phyloP scores from a whole-genome alignment of 1,139 yeast species.

The Saccharomyces pastorianus region DNA sequence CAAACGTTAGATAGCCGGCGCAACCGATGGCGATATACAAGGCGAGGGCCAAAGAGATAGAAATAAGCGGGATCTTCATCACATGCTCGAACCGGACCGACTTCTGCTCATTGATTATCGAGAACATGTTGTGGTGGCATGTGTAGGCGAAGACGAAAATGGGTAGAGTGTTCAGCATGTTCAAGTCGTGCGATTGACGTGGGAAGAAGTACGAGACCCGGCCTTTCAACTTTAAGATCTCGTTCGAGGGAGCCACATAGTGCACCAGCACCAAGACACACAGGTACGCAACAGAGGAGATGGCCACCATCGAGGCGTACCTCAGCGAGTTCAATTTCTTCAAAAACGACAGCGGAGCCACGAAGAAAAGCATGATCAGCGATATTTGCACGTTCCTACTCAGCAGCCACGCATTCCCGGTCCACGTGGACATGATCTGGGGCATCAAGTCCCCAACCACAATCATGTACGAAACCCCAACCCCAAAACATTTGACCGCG shows the following conservation, averaged over 20 bases:
- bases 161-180: constrained; percentile 48
- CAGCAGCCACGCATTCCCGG: constrained; percentile 29
- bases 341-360: constrained; percentile 55
- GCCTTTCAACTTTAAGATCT: constrained; percentile 31
- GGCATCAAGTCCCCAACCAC: constrained; percentile 77
- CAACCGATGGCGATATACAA: constrained; percentile 57
- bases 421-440: constrained; percentile 40
- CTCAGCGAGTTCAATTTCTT: constrained; percentile 59
- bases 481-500: constrained; percentile 80
- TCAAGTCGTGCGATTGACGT: constrained; percentile 18
- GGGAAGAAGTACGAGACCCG: constrained; percentile 36
- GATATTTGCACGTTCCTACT: constrained; percentile 61
- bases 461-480: constrained; percentile 64
- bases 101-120: constrained; percentile 56
- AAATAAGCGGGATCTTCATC: constrained; percentile 45
- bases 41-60: constrained; percentile 51
- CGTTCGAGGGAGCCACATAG: constrained; percentile 37
- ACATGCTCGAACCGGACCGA: constrained; percentile 49
- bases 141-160: constrained; percentile 75
- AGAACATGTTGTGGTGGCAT: constrained; percentile 75
- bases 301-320: constrained; percentile 61
- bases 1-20: constrained; percentile 65
- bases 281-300: constrained; percentile 59
- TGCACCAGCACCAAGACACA: constrained; percentile 56
- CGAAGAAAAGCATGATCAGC: constrained; percentile 46